Evolutionary conservation across 768 basidiomycete species (phyloP).

Genomic region (Tephrocybe sp.): DNA sequence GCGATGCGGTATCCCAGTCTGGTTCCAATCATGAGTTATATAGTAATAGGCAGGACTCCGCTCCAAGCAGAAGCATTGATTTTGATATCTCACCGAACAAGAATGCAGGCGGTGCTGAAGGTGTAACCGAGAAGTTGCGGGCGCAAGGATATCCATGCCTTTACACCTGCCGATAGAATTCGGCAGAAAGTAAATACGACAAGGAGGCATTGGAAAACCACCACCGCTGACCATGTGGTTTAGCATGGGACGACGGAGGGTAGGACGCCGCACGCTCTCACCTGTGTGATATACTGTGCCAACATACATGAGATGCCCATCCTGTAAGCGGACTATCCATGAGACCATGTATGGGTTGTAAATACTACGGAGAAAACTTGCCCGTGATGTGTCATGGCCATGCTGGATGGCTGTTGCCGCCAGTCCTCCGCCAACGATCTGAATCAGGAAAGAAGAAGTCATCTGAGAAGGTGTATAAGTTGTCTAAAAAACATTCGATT

Average conservation of each 20-base stretch:
- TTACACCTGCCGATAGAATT: neutral
- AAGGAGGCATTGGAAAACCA: neutral
- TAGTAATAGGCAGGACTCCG: neutral
- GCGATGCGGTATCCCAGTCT: neutral
- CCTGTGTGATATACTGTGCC: neutral
- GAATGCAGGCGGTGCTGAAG: neutral
- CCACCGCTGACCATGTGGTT: neutral
- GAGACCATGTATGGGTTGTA: neutral
- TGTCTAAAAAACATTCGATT: neutral
- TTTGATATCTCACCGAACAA: neutral
- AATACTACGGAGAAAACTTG: neutral
- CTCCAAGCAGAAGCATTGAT: too few relatives aligned
- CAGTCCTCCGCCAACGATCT: neutral
- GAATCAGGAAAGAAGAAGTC: neutral
- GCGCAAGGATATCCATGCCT: neutral
- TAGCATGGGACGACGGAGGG: neutral
- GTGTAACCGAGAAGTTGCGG: neutral
- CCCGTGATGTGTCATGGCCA: neutral
- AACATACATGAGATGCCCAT: slow-evolving; percentile 3
- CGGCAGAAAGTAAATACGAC: neutral
- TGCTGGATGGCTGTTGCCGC: neutral
- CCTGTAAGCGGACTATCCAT: too few relatives aligned
- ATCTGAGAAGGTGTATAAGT: neutral
- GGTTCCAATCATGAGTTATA: too few relatives aligned
- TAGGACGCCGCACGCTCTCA: neutral